Base-by-base conservation (phyloP, 257 asterid genomes). In the Rubia yunnanensis region DNA sequence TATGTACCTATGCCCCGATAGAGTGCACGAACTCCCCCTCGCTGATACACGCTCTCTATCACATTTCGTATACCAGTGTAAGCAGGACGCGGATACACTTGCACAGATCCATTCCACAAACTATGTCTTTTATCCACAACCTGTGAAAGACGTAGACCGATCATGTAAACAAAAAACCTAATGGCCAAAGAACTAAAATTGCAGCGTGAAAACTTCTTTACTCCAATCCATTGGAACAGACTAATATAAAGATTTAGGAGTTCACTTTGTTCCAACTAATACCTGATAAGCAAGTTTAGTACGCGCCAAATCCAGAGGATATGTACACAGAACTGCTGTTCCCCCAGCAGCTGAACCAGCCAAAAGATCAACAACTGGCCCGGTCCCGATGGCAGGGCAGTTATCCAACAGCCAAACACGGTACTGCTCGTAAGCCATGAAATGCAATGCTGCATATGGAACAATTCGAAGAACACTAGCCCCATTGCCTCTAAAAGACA, bases 251-350 rank as follows among this genome's bases (percentile, higher is more conserved):
- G 34, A 7, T 27, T 41, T 14, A 55, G 35, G 14, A 31, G 44
- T 36, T 10, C 3, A 23, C 22, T 22, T 27, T 20, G 24, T 17
- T 59, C 31, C 49, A 58, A 28, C 24, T 17, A 68, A 55, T 66
- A 94, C 99, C 99, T 94, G 99, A 78, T 90, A 94, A 46, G 99
- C 99, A 27, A 94, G 95, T 80, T 90, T 94, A 39, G 99, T 88
- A 34, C 99, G 99, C 49, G 96, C 99, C 77, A 94, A 82, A 79
- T 94, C 99, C 66, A 94, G 79, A 35, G 99, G 99, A 77, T 94
- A 94, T 20, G 99, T 94, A 81, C 99, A 94, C 72, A 94, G 75
- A 64, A 90, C 99, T 27, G 99, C 99, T 30, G 99, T 94, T 24
- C 97, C 99, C 32, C 99, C 99, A 24, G 99, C 95, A 22, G 80